Evolutionary conservation across 768 basidiomycete species (phyloP), one percentile per base, ranked within the genome.

Genomic region (Hygrophorus russula): DNA sequence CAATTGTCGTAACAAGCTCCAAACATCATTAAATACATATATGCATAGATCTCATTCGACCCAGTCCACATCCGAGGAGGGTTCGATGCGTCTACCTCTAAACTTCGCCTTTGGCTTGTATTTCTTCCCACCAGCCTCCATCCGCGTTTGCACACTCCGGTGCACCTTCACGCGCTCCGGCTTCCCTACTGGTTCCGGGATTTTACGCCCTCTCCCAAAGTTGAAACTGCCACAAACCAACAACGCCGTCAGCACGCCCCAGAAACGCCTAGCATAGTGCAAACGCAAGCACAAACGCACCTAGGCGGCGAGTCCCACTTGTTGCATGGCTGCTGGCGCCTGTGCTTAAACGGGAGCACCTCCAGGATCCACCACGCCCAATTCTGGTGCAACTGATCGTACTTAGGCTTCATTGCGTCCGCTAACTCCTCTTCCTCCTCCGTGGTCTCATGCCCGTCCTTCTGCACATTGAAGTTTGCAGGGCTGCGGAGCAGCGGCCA

Each of bases 311-410:
- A 54, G 3, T 57, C 57, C 69, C 68, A 70, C 29, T 53, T 36
- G 41, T 64, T 59, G 46, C 68, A 57, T 4, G 53, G 53, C 38
- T 47, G 57, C 49, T 70, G 70, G 46, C 62, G 68, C 41, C 62
- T 55, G 45, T 66, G 54, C 13, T 56, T 56, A 41, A 73, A 34
- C 3, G 75, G 78, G 11, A 77, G 34, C 6, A 73, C 4, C 56
- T 89, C 86, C 32, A 87, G 60, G 28, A 75, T 42, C 86, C 85
- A 87, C 85, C 86, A 87, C 0, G 19, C 34, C 36, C 39, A 32
- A 27, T 57, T 50, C 1, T 73, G 38, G 33, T 51, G 48, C 18
- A 87, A 64, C 54, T 82, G 72, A 53, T 87, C 83, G 49, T 78
- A 80, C 1, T 65, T 56, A 0, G 72, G 75, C 28, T 66, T 62